Evolutionary conservation across 345 rosid genomes (phyloP).

Genomic region (Eucalyptus sp.): DNA sequence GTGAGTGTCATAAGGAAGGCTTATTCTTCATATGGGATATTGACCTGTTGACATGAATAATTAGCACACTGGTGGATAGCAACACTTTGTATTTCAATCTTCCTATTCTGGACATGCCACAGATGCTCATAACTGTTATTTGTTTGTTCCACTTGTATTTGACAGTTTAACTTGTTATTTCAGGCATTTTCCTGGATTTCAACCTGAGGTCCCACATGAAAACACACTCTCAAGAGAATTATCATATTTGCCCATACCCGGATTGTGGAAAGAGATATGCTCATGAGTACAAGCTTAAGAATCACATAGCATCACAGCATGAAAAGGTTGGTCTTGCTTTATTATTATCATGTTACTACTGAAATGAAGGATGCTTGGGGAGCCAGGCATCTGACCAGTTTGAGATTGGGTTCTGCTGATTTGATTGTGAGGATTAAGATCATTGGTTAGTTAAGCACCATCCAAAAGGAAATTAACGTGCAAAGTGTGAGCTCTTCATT

Average conservation of each 20-base stretch:
- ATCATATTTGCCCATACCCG: conserved; percentile 80
- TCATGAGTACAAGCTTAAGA: conserved; percentile 93
- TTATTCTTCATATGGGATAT: not conserved
- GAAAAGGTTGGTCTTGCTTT: conserved; percentile 45
- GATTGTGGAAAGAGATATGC: conserved; percentile 99
- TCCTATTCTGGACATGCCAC: not conserved
- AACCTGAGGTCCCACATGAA: conserved; percentile 97
- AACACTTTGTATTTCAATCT: not conserved
- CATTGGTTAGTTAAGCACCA: not conserved
- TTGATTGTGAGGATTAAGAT: no score
- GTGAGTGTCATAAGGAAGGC: not conserved
- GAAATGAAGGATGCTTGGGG: not conserved
- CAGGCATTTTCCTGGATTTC: conserved; percentile 99
- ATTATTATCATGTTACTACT: not conserved
- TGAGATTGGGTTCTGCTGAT: not conserved
- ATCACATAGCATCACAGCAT: conserved; percentile 74
- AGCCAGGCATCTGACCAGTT: not conserved
- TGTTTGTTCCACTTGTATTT: not conserved
- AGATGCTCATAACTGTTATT: not conserved
- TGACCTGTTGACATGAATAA: not conserved
- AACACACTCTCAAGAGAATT: conserved; percentile 97
- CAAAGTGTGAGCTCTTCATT: not conserved
- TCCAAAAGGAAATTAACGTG: not conserved
- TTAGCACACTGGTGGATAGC: not conserved
- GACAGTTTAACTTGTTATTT: not conserved